Conservation (phyloP, 2,329 filamentous ascomycete species). For the Westerdykella aurantiaca region DNA sequence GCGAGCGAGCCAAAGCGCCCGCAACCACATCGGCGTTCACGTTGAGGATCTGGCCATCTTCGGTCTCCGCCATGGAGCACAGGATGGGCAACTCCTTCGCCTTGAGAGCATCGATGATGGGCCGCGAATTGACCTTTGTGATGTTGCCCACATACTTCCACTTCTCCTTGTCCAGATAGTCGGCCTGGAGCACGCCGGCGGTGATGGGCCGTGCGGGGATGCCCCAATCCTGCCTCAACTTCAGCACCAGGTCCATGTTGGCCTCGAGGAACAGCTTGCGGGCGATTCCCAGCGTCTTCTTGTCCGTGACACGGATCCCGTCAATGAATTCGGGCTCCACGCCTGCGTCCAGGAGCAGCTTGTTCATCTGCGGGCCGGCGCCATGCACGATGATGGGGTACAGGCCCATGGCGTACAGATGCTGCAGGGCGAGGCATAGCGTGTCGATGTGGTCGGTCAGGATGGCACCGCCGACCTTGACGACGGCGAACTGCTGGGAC, state of each 20-base stretch:
- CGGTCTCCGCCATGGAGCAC: slow-evolving; percentile 92
- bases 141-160: slow-evolving; percentile 96
- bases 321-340: slow-evolving; percentile 95
- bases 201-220: slow-evolving; percentile 85
- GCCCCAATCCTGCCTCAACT: slow-evolving; percentile 74
- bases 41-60: slow-evolving; percentile 87
- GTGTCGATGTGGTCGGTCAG: slow-evolving; percentile 91
- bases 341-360: slow-evolving; percentile 79
- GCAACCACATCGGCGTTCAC: slow-evolving; percentile 97
- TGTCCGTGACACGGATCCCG: slow-evolving; percentile 91
- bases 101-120: slow-evolving; percentile 85
- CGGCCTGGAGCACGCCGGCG: slow-evolving; percentile 81
- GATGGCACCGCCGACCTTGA: slow-evolving; percentile 96
- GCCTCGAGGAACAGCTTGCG: slow-evolving; percentile 91
- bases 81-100: slow-evolving; percentile 84
- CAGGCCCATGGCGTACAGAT: slow-evolving; percentile 89
- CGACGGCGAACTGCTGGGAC: slow-evolving; percentile 94
- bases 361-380: slow-evolving; percentile 90
- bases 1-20: slow-evolving; percentile 78
- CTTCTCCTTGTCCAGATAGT: slow-evolving; percentile 94
- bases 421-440: slow-evolving; percentile 79
- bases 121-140: slow-evolving; percentile 80
- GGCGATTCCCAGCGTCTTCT: slow-evolving; percentile 86
- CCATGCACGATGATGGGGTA: slow-evolving; percentile 96
- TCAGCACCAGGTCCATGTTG: slow-evolving; percentile 87